phyloP scores from a whole-genome alignment of 257 asterid species.

The Solanum phureja region DNA sequence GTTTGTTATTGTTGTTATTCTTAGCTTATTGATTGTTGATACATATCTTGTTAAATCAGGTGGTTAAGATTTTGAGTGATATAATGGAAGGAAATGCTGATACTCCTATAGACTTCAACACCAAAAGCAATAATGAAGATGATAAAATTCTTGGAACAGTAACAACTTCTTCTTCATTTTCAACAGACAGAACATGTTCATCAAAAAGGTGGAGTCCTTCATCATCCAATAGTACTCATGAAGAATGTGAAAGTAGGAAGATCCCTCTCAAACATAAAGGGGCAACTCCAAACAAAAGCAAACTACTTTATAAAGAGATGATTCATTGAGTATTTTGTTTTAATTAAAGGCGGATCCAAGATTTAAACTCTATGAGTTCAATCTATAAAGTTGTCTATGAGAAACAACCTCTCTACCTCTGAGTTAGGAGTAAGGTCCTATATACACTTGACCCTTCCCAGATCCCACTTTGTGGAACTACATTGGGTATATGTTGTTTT shows the following conservation, averaged over 20 bases:
- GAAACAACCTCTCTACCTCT: neutral
- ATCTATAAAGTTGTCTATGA: neutral
- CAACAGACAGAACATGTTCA: neutral
- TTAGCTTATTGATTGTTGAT: neutral
- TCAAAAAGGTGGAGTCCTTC: neutral
- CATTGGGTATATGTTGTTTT: neutral
- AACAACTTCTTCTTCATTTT: neutral
- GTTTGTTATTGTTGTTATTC: neutral
- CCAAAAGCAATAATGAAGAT: neutral
- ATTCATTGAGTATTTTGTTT: neutral
- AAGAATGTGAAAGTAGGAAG: neutral
- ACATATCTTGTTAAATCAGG: neutral
- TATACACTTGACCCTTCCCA: neutral
- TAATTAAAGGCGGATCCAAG: neutral
- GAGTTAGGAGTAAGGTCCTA: neutral
- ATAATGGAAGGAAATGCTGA: neutral
- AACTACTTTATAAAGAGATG: neutral
- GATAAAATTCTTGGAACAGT: neutral
- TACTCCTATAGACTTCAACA: neutral
- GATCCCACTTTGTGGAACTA: neutral
- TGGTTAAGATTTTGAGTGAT: neutral
- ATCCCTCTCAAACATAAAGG: neutral
- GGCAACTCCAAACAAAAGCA: neutral
- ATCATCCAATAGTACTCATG: neutral
- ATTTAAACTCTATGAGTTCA: neutral